Evolutionary conservation across 2,329 filamentous ascomycete species (phyloP).

Genomic region (Botryotinia narcissicola): DNA sequence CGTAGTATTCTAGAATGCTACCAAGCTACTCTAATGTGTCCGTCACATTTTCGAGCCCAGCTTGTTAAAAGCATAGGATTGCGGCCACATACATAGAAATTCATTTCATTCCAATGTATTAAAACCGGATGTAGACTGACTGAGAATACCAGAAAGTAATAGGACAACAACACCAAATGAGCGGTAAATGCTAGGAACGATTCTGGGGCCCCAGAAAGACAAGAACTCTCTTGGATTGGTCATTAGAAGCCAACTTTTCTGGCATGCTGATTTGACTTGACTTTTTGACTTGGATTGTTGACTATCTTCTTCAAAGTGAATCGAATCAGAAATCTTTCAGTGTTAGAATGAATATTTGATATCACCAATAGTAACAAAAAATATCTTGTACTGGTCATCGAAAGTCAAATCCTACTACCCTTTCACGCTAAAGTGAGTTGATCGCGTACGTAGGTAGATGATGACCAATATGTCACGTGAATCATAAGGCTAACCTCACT

Average conservation of each 20-base stretch:
- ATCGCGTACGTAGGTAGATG: neutral
- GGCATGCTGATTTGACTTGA: neutral
- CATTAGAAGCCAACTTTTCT: neutral
- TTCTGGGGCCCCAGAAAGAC: neutral
- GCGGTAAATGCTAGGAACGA: neutral
- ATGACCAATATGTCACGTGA: neutral
- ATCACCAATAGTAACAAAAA: neutral
- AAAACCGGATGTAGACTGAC: neutral
- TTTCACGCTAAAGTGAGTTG: neutral
- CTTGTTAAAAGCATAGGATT: neutral
- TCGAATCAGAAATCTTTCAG: neutral
- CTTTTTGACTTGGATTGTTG: neutral
- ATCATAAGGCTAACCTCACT: neutral
- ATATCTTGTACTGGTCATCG: neutral
- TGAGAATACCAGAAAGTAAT: neutral
- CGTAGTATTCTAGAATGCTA: neutral
- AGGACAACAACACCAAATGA: neutral
- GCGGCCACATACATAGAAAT: neutral
- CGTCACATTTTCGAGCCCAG: neutral
- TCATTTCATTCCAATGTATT: neutral
- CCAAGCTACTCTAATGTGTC: neutral
- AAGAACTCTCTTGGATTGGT: constrained; percentile 1
- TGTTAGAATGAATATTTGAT: neutral
- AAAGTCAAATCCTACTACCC: neutral
- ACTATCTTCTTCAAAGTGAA: neutral